Conservation (phyloP, 2,329 filamentous ascomycete species). For the Fusarium protoensiforme region DNA sequence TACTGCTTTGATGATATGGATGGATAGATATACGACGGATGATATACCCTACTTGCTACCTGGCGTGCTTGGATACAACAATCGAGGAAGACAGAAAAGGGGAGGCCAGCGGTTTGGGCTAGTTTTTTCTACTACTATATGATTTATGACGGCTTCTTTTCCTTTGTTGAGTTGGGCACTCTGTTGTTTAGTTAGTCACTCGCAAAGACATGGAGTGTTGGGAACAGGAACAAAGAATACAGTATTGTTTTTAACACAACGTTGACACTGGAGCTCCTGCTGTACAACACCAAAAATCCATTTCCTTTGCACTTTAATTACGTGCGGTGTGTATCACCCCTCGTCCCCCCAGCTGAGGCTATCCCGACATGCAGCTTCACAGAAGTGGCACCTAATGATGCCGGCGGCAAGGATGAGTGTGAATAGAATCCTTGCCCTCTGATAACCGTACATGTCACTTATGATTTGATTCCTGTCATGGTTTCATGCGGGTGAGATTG, state of each 20-base stretch:
- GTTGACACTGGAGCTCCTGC: not conserved
- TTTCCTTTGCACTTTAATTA: not conserved
- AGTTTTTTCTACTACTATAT: not conserved
- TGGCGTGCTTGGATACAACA: not conserved
- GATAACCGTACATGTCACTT: not conserved
- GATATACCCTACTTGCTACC: slow-evolving; percentile 12
- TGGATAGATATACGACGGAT: slow-evolving; percentile 3
- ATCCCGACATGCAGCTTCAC: not conserved
- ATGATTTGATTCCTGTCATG: not conserved
- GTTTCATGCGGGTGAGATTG: not conserved
- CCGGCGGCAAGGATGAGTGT: not conserved
- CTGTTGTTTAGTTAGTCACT: not conserved
- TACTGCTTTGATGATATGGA: not conserved
- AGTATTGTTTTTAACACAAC: not conserved
- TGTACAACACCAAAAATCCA: not conserved
- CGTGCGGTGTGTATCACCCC: not conserved
- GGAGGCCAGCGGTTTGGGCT: not conserved
- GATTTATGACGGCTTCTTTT: not conserved
- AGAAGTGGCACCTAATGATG: not conserved
- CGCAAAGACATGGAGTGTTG: not conserved
- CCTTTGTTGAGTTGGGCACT: not conserved
- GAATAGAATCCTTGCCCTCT: not conserved
- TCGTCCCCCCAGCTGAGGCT: not conserved
- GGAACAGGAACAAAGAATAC: not conserved
- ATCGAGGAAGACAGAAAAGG: not conserved